Conservation (phyloP, 352 stramenopile genomes). For the Phytopythium chamaehyphon region DNA sequence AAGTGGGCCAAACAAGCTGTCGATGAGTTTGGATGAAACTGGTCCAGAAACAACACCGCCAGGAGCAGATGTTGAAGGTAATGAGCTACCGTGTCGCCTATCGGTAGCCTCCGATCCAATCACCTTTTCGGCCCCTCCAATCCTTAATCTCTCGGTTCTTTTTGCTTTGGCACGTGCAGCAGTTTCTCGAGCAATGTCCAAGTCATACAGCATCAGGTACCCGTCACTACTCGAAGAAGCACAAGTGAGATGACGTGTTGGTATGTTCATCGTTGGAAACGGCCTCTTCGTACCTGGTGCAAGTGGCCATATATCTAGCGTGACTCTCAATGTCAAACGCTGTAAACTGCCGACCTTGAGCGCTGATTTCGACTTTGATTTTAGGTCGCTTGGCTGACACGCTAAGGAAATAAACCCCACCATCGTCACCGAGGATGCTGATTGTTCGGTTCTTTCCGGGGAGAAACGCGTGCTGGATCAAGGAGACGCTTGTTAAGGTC, state of each 20-base stretch:
- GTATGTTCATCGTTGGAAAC: too few relatives aligned
- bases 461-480: slow-evolving; percentile 58
- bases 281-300: slow-evolving; percentile 67
- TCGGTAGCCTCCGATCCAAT: too few relatives aligned
- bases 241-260: neutral
- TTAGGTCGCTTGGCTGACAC: slow-evolving; percentile 59
- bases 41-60: slow-evolving; percentile 11
- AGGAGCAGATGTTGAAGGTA: too few relatives aligned
- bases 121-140: slow-evolving; percentile 38
- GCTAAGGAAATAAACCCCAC: slow-evolving; percentile 70
- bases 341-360: slow-evolving; percentile 43
- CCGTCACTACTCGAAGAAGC: slow-evolving; percentile 45
- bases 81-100: too few relatives aligned
- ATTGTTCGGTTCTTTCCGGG: slow-evolving; percentile 51
- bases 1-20: slow-evolving; percentile 60
- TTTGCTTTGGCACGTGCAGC: slow-evolving; percentile 29
- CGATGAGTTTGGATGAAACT: slow-evolving; percentile 65
- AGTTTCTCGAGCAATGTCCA: slow-evolving; percentile 72
- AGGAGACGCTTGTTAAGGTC: too few relatives aligned
- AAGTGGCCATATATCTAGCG: slow-evolving; percentile 58
- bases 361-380: slow-evolving; percentile 71
- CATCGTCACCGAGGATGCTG: slow-evolving; percentile 65
- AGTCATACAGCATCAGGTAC: slow-evolving; percentile 72
- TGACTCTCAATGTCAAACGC: slow-evolving; percentile 71
- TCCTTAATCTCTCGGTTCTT: slow-evolving; percentile 26